Evolutionary conservation across 164 flowering plant genomes (phyloP), one percentile per base, ranked within the genome.

Genomic region (Umbellularia californica): DNA sequence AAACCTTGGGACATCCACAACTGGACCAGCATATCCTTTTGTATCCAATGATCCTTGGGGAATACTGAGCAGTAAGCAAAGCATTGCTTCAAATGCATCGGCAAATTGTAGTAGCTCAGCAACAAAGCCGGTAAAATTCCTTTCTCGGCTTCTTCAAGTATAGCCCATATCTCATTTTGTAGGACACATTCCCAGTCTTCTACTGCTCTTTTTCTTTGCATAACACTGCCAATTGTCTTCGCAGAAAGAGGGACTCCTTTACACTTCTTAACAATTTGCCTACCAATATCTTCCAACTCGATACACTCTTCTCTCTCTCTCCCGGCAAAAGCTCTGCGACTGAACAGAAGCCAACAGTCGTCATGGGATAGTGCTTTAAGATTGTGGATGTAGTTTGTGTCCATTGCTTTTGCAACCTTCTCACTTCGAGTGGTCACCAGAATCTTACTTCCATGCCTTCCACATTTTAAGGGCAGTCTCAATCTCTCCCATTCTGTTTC

Each of bases 1-100:
- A 67, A 69, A 69, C 73, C 79, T 77, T 72, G 50, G 20, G 79
- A 69, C 72, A 77, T 62, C 79, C 79, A 77, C 30, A 72, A 27
- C 63, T 63, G 35, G 28, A 72, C 68, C 28, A 77, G 20, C 17
- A 0, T 7, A 20, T 68, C 72, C 28, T 63, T 68, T 2, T 58
- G 35, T 2, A 68, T 58, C 20, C 15, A 2, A n/a, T 28, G 11
- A 35, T 69, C 75, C 68, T 77, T 73, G 9, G 68, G 72, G 63
- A 72, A 77, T 22, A 72, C 17, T 1, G 75, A 27, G 24, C 75
- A 72, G 62, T 67, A 72, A 5, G 72, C 41, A 50, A 77, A 77
- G 24, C 79, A 77, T 9, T 35, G 71, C 51, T 77, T 72, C 50
- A 72, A 22, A 15, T 23, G 60, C 11, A 13, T 10, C 1, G 75